Evolutionary conservation across 495 filamentous ascomycete species (phyloP), one percentile per base, ranked within the genome.

Genomic region (Aspergillus panamensis): DNA sequence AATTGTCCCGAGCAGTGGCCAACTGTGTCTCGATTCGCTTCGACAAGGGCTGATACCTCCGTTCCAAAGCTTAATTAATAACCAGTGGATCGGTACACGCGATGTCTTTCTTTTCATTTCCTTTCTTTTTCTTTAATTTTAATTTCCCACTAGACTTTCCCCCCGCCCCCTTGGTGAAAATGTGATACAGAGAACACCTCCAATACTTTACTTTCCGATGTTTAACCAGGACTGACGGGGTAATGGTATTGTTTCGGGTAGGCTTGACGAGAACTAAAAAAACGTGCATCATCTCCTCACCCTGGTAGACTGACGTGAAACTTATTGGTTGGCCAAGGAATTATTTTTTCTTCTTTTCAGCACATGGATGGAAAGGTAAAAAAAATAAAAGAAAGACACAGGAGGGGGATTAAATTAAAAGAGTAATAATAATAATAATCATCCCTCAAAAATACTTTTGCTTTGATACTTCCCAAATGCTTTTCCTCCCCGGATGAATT

Each of bases 61-160:
- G 69, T 68, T 67, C 64, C 62, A 73, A 77, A 77, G 74, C 74
- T 77, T 77, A 77, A 71, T 71, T 68, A 60, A 64, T 62, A 49
- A 66, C 59, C 53, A 51, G 53, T 54, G 60, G 54, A 55, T 55
- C 58, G 60, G 53, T 59, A 59, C 59, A 48, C 54, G 54, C 54
- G 54, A 58, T 40, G 50, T 43, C 39, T 62, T 57, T 48, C 57
- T 48, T 31, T 53, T 48, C 30, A 25, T 45, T 60, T 55, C 44
- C 33, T 35, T 48, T 59, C 51, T 42, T 50, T 29, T 48, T 29
- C 44, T 48, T 32, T 45, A 25, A 31, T 40, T 32, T 59, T 32
- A 12, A 8, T 40, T 50, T 37, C 30, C 52, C 52, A 31, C 20
- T n/a, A n/a, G n/a, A n/a, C n/a, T n/a, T 6, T 20, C 25, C 8